phyloP scores from a whole-genome alignment of 2,329 filamentous ascomycete genomes.

The Cadophora malorum region DNA sequence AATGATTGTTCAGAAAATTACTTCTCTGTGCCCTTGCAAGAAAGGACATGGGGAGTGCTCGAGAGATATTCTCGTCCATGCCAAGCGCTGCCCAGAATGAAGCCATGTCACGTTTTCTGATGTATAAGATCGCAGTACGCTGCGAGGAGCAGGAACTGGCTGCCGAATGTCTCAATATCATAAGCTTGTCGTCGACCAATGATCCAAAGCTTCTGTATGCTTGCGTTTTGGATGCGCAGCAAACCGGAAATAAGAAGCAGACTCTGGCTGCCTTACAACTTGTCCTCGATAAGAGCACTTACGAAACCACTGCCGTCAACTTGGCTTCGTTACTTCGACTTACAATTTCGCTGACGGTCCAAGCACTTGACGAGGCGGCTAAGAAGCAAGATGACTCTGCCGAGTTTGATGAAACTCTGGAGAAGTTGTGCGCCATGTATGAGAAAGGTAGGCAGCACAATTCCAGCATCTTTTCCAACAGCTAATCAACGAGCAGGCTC shows the following conservation, averaged over 20 bases:
- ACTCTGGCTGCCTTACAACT: slow-evolving; percentile 64
- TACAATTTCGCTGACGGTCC: slow-evolving; percentile 57
- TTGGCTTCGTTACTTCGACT: slow-evolving; percentile 70
- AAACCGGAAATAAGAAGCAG: slow-evolving; percentile 65
- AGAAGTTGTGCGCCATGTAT: slow-evolving; percentile 62
- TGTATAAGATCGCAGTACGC: slow-evolving; percentile 75
- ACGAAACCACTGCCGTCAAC: slow-evolving; percentile 57
- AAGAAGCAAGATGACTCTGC: not conserved
- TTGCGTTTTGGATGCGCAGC: slow-evolving; percentile 79
- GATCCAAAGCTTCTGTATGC: slow-evolving; percentile 75
- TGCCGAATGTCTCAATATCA: slow-evolving; percentile 64
- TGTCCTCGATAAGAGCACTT: slow-evolving; percentile 62
- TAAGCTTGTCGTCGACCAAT: slow-evolving; percentile 60
- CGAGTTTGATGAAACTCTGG: slow-evolving; percentile 36
- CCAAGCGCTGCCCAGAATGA: slow-evolving; percentile 62
- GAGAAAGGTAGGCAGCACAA: slow-evolving; percentile 51
- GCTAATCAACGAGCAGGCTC: slow-evolving; percentile 33
- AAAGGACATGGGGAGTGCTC: slow-evolving; percentile 60
- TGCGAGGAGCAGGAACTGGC: slow-evolving; percentile 63
- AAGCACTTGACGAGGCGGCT: slow-evolving; percentile 47
- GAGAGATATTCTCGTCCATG: slow-evolving; percentile 64
- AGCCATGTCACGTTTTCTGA: slow-evolving; percentile 72
- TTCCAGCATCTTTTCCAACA: not conserved
- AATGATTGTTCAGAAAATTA: slow-evolving; percentile 63
- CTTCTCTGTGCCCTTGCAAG: slow-evolving; percentile 71